Conservation (phyloP, 495 filamentous ascomycete species). For the Emericellopsis terricola region DNA sequence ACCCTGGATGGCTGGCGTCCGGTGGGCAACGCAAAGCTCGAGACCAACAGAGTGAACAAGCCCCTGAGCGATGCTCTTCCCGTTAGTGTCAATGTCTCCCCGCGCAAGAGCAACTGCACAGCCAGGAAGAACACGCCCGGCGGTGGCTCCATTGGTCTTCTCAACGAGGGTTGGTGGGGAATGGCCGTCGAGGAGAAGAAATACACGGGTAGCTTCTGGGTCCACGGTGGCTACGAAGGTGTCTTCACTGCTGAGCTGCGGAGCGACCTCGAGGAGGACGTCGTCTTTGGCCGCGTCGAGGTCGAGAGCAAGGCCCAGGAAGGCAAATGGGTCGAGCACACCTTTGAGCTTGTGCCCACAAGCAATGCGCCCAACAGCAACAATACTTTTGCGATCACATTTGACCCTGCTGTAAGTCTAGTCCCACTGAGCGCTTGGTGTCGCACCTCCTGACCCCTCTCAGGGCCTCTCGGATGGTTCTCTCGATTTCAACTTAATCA, state of each 20-base stretch:
- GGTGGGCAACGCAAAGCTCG: constrained; percentile 30
- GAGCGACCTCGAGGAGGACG: constrained; percentile 25
- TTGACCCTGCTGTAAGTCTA: constrained; percentile 24
- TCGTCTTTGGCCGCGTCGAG: constrained; percentile 18
- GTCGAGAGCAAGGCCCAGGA: constrained; percentile 17
- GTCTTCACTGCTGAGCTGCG: constrained; percentile 25
- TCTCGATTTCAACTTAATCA: constrained; percentile 46
- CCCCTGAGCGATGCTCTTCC: constrained; percentile 35
- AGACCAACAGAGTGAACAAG: constrained; percentile 24
- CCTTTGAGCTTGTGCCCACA: constrained; percentile 23
- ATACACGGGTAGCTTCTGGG: constrained; percentile 40
- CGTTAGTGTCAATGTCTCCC: constrained; percentile 39
- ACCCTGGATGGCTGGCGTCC: constrained; percentile 35
- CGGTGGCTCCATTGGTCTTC: constrained; percentile 27
- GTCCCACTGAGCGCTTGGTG: too few relatives aligned
- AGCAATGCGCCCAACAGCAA: constrained; percentile 35
- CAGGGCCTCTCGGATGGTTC: constrained; percentile 20
- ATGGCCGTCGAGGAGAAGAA: constrained; percentile 33
- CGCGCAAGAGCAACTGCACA: too few relatives aligned
- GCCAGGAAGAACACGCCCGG: too few relatives aligned
- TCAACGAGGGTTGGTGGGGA: constrained; percentile 43
- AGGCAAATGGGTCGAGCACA: constrained; percentile 28
- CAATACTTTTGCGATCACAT: constrained; percentile 46
- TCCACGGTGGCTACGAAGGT: constrained; percentile 24
- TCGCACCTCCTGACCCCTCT: too few relatives aligned